These are phyloP conservation scores for Septoria petroselini DNA, from an alignment of 2,329 filamentous ascomycete genomes.

Conservation along the genomic window DNA sequence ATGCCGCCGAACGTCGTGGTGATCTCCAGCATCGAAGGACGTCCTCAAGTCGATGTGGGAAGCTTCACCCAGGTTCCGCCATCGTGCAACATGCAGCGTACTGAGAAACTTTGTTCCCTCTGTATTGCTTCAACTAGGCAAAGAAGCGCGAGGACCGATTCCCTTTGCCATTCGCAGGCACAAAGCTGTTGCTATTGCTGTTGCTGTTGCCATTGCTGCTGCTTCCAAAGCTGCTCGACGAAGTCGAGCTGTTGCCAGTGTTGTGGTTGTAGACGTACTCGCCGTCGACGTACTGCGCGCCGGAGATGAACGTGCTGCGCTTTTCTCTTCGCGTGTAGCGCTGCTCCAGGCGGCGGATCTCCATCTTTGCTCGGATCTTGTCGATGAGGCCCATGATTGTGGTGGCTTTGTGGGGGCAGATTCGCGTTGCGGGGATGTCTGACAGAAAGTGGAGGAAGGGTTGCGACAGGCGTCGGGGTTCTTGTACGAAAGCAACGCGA, in stretches of 20 bases:
- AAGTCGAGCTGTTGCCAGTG: slow-evolving; percentile 24
- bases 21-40: too few relatives aligned
- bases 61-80: too few relatives aligned
- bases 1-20: too few relatives aligned
- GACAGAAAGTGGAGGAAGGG: background rate
- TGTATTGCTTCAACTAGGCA: background rate
- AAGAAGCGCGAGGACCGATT: background rate
- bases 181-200: background rate
- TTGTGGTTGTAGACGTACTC: slow-evolving; percentile 74
- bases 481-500: slow-evolving; percentile 1
- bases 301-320: slow-evolving; percentile 83
- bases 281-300: slow-evolving; percentile 88
- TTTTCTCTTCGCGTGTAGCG: slow-evolving; percentile 89
- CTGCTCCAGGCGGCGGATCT: slow-evolving; percentile 93
- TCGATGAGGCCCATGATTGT: slow-evolving; percentile 68
- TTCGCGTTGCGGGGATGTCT: background rate
- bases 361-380: slow-evolving; percentile 73
- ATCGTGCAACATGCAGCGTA: too few relatives aligned
- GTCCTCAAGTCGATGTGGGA: too few relatives aligned
- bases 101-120: too few relatives aligned
- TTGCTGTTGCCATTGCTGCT: background rate
- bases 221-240: slow-evolving; percentile 24
- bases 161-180: slow-evolving; percentile 5
- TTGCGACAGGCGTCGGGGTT: background rate
- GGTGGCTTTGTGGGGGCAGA: too few relatives aligned